Evolutionary conservation across 768 basidiomycete species (phyloP), one percentile per base, ranked within the genome.

Genomic region (Psilocybe cubensis): DNA sequence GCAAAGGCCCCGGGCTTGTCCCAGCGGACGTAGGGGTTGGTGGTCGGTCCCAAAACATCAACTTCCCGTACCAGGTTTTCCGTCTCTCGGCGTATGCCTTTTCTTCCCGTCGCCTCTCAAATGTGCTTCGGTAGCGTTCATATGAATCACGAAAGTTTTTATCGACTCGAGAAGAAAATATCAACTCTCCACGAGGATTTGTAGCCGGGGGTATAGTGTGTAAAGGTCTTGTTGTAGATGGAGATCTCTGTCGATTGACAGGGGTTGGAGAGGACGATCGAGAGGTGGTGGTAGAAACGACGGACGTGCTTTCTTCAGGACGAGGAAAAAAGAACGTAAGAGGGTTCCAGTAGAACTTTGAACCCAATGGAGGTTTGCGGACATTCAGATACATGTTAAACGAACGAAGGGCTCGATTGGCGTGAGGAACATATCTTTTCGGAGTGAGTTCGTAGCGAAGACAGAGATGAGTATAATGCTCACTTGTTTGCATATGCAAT

Each of bases 351-450:
- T 64, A 66, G 60, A 86, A 73, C 65, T 83, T 85, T 10, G 88
- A 85, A 28, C 83, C 80, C 14, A 91, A 74, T 0, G 93, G 85
- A 1, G 87, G 88, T 62, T 86, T 85, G 40, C 95, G 89, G 66
- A 96, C 91, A 75, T 99, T 99, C 63, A 99, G 82, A 67, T 93
- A 92, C 88, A 99, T 96, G 72, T 99, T 99, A 72, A 98, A 89
- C 18, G 89, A 91, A 17, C 96, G 86, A 12, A 99, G 79, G 0
- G 95, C 87, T 44, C 88, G 85, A 72, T 98, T 99, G 7, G 96
- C 94, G 64, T 98, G 96, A 1, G 94, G 94, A 24, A 98, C 92
- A 68, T 98, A 99, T 76, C 96, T 98, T 25, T 20, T n/a, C 1
- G 11, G n/a, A 47, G 6, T 48, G 9, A 56, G 35, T 47, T 21